phyloP scores from a whole-genome alignment of 257 asterid genomes.

The Leptodermis oblonga region DNA sequence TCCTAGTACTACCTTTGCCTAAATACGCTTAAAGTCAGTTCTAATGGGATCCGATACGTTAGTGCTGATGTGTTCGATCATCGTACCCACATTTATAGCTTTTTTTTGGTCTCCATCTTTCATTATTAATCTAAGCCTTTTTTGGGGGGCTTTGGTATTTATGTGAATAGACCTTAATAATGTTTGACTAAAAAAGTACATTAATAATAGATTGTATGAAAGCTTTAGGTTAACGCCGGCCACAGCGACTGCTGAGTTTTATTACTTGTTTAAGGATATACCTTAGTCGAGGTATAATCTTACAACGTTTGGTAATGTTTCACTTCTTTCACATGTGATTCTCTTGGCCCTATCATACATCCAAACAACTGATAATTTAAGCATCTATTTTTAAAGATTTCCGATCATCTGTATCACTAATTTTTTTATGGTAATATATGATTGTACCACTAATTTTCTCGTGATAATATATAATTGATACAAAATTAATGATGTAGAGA shows the following conservation, averaged over 20 bases:
- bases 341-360: background rate
- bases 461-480: no score
- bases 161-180: background rate
- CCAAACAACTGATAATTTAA: no score
- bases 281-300: background rate
- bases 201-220: background rate
- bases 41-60: no score
- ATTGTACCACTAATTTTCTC: no score
- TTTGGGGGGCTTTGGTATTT: background rate
- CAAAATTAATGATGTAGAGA: no score
- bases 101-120: background rate
- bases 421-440: no score
- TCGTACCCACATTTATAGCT: no score
- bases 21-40: no score
- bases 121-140: background rate
- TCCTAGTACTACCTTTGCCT: no score
- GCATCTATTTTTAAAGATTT: no score
- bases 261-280: background rate
- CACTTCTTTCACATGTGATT: constrained; percentile 21
- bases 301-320: constrained; percentile 16
- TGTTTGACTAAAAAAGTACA: background rate
- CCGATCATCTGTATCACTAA: no score
- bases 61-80: no score
- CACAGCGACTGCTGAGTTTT: constrained; percentile 14
- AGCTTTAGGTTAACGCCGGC: constrained; percentile 9